phyloP scores from a whole-genome alignment of 179 eudicot genomes.

The Gypsophila paniculata region DNA sequence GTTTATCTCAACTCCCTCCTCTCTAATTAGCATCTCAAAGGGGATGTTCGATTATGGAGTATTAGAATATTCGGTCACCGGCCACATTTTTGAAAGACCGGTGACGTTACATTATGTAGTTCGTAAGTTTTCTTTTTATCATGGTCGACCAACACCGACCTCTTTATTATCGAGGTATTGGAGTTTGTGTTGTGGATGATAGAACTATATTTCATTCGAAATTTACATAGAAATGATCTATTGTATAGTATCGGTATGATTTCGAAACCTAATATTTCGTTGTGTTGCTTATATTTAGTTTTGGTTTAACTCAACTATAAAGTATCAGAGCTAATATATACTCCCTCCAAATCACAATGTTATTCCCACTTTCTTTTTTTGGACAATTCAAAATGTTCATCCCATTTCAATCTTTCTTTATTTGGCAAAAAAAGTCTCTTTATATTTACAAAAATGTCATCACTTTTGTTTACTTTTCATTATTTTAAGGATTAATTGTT shows the following conservation, averaged over 20 bases:
- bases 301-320: too few species aligned
- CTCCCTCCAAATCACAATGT: too few species aligned
- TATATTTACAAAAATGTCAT: too few species aligned
- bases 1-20: conserved; percentile 12
- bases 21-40: not conserved
- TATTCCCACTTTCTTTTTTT: too few species aligned
- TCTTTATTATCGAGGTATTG: not conserved
- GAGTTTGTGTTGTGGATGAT: not conserved
- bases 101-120: not conserved
- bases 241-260: not conserved
- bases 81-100: conserved; percentile 5
- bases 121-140: not conserved
- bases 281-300: not conserved
- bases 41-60: not conserved
- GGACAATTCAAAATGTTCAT: too few species aligned
- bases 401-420: too few species aligned
- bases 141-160: not conserved
- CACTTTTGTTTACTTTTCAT: too few species aligned
- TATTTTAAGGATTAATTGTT: too few species aligned
- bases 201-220: not conserved
- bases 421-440: too few species aligned
- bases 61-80: not conserved
- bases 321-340: too few species aligned
- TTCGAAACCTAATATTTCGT: not conserved
- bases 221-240: not conserved